phyloP scores from a whole-genome alignment of 2,329 filamentous ascomycete genomes.

The Gnomoniopsis smithogilvyi region DNA sequence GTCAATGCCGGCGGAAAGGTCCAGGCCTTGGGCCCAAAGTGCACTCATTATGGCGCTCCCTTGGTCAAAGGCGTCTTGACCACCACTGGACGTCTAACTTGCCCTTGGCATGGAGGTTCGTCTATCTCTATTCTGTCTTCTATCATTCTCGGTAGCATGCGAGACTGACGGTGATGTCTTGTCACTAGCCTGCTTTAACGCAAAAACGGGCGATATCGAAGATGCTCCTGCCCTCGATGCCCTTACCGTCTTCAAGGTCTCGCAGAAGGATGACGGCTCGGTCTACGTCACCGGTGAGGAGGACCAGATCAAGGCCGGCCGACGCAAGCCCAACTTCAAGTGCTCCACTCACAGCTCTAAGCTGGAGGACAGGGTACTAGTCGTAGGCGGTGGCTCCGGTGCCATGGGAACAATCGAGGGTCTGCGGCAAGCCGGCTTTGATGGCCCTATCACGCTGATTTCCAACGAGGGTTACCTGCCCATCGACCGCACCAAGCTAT shows the following conservation, averaged over 20 bases:
- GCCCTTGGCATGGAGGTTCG: conserved; percentile 92
- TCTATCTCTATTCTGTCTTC: neutral
- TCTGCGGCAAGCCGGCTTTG: conserved; percentile 77
- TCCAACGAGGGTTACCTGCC: conserved; percentile 80
- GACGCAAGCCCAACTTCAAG: conserved; percentile 70
- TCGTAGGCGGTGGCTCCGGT: conserved; percentile 85
- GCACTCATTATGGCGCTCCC: conserved; percentile 90
- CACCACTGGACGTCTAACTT: conserved; percentile 78
- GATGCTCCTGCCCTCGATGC: conserved; percentile 88
- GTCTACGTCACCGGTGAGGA: conserved; percentile 85
- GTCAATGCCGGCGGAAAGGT: conserved; percentile 74
- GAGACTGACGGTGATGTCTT: neutral
- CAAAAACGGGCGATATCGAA: conserved; percentile 86
- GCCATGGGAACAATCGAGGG: conserved; percentile 78
- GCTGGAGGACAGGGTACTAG: conserved; percentile 65
- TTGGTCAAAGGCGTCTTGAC: conserved; percentile 82
- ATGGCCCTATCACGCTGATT: conserved; percentile 77
- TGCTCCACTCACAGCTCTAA: conserved; percentile 50
- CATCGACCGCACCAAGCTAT: conserved; percentile 92
- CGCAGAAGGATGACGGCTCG: conserved; percentile 76
- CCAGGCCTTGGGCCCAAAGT: conserved; percentile 79
- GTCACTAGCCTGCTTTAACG: conserved; percentile 80
- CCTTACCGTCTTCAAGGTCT: conserved; percentile 77
- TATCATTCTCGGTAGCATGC: neutral
- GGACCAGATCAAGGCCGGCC: conserved; percentile 70